Percentiles rank a stretch among this genome's conserved stretches.
Evolutionary conservation across 2,329 filamentous ascomycete genomes (phyloP).

Genomic region (Clarireedia monteithiana): DNA sequence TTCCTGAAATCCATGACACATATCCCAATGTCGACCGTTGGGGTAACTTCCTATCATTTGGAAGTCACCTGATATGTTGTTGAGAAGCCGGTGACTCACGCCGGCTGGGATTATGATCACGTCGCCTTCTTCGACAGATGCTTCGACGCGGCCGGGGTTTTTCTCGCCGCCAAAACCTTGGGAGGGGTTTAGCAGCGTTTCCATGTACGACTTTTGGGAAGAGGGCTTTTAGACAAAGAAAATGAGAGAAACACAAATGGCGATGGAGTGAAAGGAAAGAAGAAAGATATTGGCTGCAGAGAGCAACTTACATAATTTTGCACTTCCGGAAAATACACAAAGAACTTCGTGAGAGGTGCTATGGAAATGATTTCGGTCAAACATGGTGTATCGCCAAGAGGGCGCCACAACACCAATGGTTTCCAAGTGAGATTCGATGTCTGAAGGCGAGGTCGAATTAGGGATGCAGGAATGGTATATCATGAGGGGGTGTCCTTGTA

Average conservation of each 20-base stretch:
- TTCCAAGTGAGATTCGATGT: conserved; percentile 49
- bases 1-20: conserved; percentile 57
- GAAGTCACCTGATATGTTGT: conserved; percentile 48
- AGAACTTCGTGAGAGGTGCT: conserved; percentile 59
- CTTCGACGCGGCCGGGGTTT: conserved; percentile 50
- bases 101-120: conserved; percentile 59
- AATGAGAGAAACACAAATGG: too few species aligned
- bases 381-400: conserved; percentile 66
- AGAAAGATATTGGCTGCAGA: background rate
- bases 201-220: background rate
- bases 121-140: conserved; percentile 49
- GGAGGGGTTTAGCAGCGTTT: background rate
- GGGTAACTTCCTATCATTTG: conserved; percentile 64
- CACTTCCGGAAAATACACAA: conserved; percentile 48
- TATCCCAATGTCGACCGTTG: conserved; percentile 50
- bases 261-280: background rate
- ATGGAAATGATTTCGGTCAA: conserved; percentile 40
- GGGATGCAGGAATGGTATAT: conserved; percentile 57
- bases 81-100: conserved; percentile 53
- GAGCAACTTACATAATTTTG: conserved; percentile 41
- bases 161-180: conserved; percentile 52
- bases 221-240: too few species aligned
- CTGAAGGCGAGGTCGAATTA: conserved; percentile 35
- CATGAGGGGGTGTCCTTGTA: conserved; percentile 49
- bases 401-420: conserved; percentile 47